A percentile compares a stretch with the other conserved stretches of the same genome.
These are phyloP conservation scores for Rhodofomes roseus DNA, from an alignment of 1,284 basidiomycete species.

Conservation along the genomic window DNA sequence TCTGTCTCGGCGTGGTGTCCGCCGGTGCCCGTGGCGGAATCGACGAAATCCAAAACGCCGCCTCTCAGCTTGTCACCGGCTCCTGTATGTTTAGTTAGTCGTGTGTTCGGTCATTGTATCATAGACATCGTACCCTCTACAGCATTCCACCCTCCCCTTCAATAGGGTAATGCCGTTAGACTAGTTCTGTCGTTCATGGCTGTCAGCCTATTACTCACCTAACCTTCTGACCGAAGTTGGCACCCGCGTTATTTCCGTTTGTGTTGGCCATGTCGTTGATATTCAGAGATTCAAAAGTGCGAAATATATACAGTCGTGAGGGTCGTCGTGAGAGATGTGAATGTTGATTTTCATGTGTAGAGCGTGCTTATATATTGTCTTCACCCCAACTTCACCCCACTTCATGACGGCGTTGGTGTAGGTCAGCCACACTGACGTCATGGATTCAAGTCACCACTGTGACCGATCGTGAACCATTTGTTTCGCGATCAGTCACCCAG, in stretches of 20 bases:
- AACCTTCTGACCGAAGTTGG: slow-evolving; percentile 1
- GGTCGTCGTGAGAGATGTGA: not conserved
- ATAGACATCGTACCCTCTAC: slow-evolving; percentile 1
- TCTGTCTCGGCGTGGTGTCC: slow-evolving; percentile 18
- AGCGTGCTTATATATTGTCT: not conserved
- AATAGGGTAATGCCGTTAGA: not conserved
- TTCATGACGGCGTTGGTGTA: not conserved
- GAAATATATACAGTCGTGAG: not conserved
- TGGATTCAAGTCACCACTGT: not conserved
- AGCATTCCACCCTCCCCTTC: slow-evolving; percentile 7
- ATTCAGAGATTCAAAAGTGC: not conserved
- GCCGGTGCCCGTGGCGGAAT: slow-evolving; percentile 24
- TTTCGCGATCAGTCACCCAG: no score
- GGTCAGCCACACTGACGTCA: not conserved
- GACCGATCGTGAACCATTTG: not conserved
- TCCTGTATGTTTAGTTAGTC: slow-evolving; percentile 8
- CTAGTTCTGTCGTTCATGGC: not conserved
- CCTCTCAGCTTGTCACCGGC: slow-evolving; percentile 24
- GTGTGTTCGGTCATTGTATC: no score
- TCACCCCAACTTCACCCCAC: not conserved
- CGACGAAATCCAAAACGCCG: slow-evolving; percentile 28
- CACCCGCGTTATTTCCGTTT: not conserved
- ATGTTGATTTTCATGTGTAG: not conserved
- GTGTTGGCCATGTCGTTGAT: slow-evolving; percentile 12
- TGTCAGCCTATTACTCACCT: no score